Conservation (phyloP, 208 protist species). For the Trypanosoma lewisi region DNA sequence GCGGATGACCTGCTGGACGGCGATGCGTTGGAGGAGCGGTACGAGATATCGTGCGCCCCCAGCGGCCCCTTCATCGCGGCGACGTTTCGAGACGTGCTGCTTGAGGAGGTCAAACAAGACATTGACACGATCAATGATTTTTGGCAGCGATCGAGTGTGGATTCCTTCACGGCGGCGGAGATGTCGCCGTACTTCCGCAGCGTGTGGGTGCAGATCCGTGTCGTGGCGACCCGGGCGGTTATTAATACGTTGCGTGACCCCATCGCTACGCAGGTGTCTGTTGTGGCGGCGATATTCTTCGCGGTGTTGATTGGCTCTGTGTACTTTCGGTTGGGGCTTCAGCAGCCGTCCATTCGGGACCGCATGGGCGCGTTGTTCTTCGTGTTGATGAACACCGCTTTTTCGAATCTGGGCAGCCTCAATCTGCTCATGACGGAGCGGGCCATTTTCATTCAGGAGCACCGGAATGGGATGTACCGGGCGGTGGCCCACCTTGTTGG, state of each 20-base stretch:
- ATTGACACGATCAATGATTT: slow-evolving; percentile 13
- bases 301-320: slow-evolving; percentile 65
- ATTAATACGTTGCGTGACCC: slow-evolving; percentile 64
- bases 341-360: slow-evolving; percentile 48
- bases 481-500: slow-evolving; percentile 63
- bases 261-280: slow-evolving; percentile 38
- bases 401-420: slow-evolving; percentile 51
- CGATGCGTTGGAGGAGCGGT: slow-evolving; percentile 1
- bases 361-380: slow-evolving; percentile 78
- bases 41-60: slow-evolving; percentile 6
- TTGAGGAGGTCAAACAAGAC: slow-evolving; percentile 25
- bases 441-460: slow-evolving; percentile 61
- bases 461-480: slow-evolving; percentile 67
- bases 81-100: slow-evolving; percentile 35
- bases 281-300: slow-evolving; percentile 55
- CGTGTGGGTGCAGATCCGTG: slow-evolving; percentile 46
- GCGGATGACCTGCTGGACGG: slow-evolving; percentile 15
- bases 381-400: slow-evolving; percentile 68
- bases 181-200: slow-evolving; percentile 33
- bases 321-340: slow-evolving; percentile 60
- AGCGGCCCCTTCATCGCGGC: slow-evolving; percentile 43
- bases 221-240: slow-evolving; percentile 50
- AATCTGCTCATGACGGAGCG: slow-evolving; percentile 56
- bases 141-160: background rate
- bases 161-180: background rate